Percentiles rank a stretch among this genome's conserved stretches.
Conservation (phyloP, 305 asterid species). For the Solanum aculeatissimum region DNA sequence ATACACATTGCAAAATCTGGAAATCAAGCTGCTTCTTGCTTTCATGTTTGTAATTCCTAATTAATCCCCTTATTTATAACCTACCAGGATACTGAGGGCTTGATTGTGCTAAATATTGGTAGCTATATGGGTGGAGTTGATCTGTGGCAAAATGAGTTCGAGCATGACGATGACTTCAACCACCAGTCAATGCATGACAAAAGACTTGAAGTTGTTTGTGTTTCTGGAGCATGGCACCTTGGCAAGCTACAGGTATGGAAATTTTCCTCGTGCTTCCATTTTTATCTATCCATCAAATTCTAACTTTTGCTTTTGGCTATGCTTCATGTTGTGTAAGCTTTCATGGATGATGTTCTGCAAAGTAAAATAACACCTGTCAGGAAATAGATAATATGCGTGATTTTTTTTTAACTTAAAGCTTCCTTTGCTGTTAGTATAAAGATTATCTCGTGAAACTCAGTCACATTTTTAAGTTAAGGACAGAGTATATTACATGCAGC, state of each 20-base stretch:
- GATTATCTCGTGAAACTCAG: not conserved
- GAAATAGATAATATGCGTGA: not conserved
- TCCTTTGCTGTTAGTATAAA: not conserved
- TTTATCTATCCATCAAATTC: not conserved
- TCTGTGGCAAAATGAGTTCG: conserved; percentile 85
- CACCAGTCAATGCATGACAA: conserved; percentile 77
- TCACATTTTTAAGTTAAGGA: not conserved
- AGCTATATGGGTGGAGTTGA: conserved; percentile 94
- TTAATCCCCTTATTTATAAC: not conserved
- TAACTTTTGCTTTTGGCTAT: not conserved
- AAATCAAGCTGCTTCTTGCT: not conserved
- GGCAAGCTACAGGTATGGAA: conserved; percentile 71
- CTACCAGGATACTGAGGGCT: conserved; percentile 66
- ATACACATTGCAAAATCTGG: conserved; percentile 8
- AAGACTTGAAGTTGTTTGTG: conserved; percentile 77
- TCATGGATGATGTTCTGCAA: not conserved
- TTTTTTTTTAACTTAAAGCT: not conserved
- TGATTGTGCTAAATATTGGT: conserved; percentile 77
- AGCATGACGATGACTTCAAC: conserved; percentile 58
- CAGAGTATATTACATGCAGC: not conserved
- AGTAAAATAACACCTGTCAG: not conserved
- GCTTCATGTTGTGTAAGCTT: not conserved
- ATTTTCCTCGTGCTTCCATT: not conserved
- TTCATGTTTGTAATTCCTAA: not conserved
- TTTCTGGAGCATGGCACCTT: conserved; percentile 87